Base-by-base conservation (phyloP, 2,329 filamentous ascomycete genomes). In the Venturia carpophila region DNA sequence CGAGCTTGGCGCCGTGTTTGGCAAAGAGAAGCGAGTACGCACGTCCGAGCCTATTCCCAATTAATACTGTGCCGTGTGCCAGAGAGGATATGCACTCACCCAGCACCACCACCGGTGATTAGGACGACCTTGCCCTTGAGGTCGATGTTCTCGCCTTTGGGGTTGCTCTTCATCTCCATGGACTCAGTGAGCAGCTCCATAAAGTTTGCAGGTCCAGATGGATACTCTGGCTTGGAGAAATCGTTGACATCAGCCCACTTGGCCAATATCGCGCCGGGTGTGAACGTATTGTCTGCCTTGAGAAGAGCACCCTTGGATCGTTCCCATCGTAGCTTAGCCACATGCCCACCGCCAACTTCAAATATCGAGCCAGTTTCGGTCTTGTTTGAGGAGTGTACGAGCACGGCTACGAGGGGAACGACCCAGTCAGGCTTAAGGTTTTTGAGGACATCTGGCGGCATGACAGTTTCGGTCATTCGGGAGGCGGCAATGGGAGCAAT, bases 401-500 rank as follows among this genome's bases (percentile, higher is more conserved):
- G 81, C 63, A 87, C 85, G 60, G 90, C 92, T 43, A 96, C 92
- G 30, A 96, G 80, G 49, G 92, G 92, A 60, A 96, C 90, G 67
- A 96, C 87, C 90, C 90, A 96, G 67, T 94, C 91, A 55, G 92
- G 92, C 80, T 89, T 91, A 67, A 94, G 82, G 71, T 84, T 86
- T 69, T 87, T 85, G 70, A 96, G 82, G 41, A 95, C 83, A 72
- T 96, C 91, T 37, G 90, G 89, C 41, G 91, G 91, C 90, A 96
- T 91, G 69, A 95, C 82, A 30, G 91, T 95, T 75, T 90, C 85
- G 39, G 91, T 95, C 91, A 96, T 92, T 75, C 92, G 86, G 78
- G 89, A 92, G 66, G 91, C 92, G 69, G 92, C 92, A 73, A 96
- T 91, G 65, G 92, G 92, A 17, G 92, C 90, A 80, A 96, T 93